These are phyloP conservation scores for Spergularia marina DNA, from an alignment of 148 eudicot genomes.

Conservation along the genomic window DNA sequence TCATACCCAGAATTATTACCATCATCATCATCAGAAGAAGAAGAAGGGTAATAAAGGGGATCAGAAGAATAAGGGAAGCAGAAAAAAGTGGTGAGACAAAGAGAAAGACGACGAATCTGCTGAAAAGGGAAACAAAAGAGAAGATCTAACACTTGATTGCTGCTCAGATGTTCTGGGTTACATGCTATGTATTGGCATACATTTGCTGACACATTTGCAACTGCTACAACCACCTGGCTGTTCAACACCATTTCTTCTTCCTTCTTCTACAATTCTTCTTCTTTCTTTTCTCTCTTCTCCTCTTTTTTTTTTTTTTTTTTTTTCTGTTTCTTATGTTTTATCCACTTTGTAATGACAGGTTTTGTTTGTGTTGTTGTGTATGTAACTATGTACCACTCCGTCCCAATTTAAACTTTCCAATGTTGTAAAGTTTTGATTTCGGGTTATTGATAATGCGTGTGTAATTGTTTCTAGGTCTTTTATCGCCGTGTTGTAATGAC, in stretches of 20 bases:
- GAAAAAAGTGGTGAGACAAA: constrained; percentile 56
- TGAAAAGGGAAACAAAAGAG: constrained; percentile 78
- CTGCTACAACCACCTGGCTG: constrained; percentile 53
- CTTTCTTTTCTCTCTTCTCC: neutral
- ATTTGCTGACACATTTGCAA: constrained; percentile 65
- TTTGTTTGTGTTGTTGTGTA: too few relatives aligned
- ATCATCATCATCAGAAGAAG: constrained; percentile 18
- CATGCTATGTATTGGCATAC: constrained; percentile 82
- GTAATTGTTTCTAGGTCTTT: neutral
- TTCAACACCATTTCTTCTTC: constrained; percentile 56
- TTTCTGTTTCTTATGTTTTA: neutral
- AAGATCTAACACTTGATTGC: constrained; percentile 69
- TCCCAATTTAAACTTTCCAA: too few relatives aligned
- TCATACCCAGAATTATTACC: neutral
- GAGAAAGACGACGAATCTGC: constrained; percentile 64
- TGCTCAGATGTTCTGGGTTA: constrained; percentile 63
- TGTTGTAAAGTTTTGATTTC: too few relatives aligned
- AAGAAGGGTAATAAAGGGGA: constrained; percentile 36
- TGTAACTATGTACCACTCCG: too few relatives aligned
- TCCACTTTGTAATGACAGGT: too few relatives aligned
- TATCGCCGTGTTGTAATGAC: neutral
- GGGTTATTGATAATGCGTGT: too few relatives aligned
- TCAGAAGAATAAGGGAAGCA: constrained; percentile 50
- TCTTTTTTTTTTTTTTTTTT: neutral
- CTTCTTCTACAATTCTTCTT: neutral